Conservation (phyloP, 495 filamentous ascomycete species). For the Penicillium cataractarum region DNA sequence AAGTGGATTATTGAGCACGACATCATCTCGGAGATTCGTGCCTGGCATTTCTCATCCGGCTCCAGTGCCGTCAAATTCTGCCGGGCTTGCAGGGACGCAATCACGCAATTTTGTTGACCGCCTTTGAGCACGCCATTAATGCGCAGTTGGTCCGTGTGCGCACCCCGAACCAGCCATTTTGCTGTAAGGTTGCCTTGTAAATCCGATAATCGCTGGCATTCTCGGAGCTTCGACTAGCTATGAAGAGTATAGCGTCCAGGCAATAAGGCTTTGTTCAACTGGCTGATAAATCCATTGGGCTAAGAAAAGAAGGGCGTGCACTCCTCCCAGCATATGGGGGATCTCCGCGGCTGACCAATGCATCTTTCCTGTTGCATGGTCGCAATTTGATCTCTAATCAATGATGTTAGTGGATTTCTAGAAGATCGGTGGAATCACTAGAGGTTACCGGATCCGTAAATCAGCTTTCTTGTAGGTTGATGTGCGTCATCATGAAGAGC, state of each 20-base stretch:
- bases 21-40: conserved; percentile 32
- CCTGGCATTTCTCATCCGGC: conserved; percentile 32
- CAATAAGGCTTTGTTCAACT: not conserved
- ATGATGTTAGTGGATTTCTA: conserved; percentile 23
- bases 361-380: not conserved
- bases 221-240: conserved; percentile 4
- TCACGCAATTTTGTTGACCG: conserved; percentile 43
- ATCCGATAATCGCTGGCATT: conserved; percentile 10
- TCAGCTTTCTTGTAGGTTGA: not conserved
- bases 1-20: conserved; percentile 38
- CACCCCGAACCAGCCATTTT: conserved; percentile 17
- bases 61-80: conserved; percentile 37
- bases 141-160: conserved; percentile 31
- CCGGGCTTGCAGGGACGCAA: conserved; percentile 27
- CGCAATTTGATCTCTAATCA: conserved; percentile 10
- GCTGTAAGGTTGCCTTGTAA: not conserved
- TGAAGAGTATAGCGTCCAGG: conserved; percentile 1
- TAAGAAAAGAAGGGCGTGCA: conserved; percentile 1
- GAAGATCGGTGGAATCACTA: conserved; percentile 8
- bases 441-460: not conserved
- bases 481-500: conserved; percentile 5
- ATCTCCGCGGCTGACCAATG: conserved; percentile 24
- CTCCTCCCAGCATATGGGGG: not conserved
- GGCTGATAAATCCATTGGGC: conserved; percentile 34
- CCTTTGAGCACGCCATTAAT: conserved; percentile 51